These are phyloP conservation scores for Apiospora rasikravindrae DNA, from an alignment of 2,329 filamentous ascomycete species.

Conservation along the genomic window DNA sequence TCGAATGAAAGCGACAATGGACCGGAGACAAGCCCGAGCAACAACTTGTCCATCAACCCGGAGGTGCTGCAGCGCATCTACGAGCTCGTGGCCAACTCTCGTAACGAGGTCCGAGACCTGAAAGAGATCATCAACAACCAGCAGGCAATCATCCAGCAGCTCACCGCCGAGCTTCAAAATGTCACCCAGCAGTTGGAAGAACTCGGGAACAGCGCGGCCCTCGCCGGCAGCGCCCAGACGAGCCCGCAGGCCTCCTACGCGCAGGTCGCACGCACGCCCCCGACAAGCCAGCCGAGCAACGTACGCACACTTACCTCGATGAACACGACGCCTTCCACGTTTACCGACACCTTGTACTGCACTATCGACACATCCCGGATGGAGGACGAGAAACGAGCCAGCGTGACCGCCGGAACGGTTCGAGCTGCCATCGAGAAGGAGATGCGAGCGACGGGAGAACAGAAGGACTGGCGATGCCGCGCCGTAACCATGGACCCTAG, in stretches of 20 bases:
- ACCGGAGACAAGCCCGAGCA: background rate
- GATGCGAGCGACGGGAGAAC: background rate
- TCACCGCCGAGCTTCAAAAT: background rate
- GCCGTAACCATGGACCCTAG: background rate
- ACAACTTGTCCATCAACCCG: background rate
- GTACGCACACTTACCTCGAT: background rate
- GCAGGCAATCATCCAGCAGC: background rate
- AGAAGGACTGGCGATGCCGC: conserved; percentile 3
- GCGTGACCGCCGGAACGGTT: background rate
- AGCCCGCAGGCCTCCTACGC: too few species aligned
- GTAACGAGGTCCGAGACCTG: background rate
- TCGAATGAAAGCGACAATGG: background rate
- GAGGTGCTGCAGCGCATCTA: background rate
- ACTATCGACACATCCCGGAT: background rate
- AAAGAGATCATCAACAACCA: background rate
- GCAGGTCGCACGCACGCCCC: background rate
- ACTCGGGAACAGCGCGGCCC: background rate
- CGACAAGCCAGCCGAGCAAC: background rate
- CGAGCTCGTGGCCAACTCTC: background rate
- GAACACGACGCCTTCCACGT: background rate
- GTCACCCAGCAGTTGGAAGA: background rate
- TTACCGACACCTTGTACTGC: background rate
- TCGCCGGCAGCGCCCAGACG: too few species aligned
- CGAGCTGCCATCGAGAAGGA: background rate
- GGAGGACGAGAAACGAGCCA: background rate